Evolutionary conservation across 805 yeast species (phyloP), one percentile per base, ranked within the genome.

Genomic region (Schwanniomyces vanrijiae): DNA sequence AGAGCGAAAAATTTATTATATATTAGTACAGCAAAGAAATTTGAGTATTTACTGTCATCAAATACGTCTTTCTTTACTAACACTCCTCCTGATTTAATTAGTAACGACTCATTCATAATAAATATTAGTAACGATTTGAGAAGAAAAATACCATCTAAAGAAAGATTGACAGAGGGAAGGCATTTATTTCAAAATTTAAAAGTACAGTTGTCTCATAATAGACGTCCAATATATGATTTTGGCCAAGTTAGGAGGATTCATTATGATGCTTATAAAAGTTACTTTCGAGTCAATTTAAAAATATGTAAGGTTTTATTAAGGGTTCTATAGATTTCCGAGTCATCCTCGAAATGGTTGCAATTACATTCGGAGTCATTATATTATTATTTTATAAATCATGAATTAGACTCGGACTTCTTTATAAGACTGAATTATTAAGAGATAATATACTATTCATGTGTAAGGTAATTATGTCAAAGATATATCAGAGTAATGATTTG

Each of bases 1-100:
- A 71, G 92, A 50, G 87, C 91, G 0, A 73, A 69, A 28, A 62
- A 70, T 19, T 53, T 80, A 37, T 55, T 78, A 7, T 80, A 79
- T 47, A 44, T 65, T 2, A 69, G 71, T 4, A 43, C 60, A 2
- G 26, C 46, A 4, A 21, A 33, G 9, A 43, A 44, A 5, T 19
- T 43, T 3, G 46, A 45, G 13, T 40, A 49, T 5, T 40, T 55
- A 14, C 38, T 50, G 5, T 40, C 24, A 14, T 18, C 18, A 9
- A 37, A 50, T 5, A 28, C 33, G 6, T 47, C 48, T 10, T 38
- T 46, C 19, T 53, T 54, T 26, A 54, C 60, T 5, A 42, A 52
- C 3, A 14, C 29, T 6, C 20, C 52, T 13, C 65, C 65, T 10
- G 34, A 45, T 14, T 18, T 54, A 9, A 20, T 22, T 2, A 25